Evolutionary conservation across 2,329 filamentous ascomycete genomes (phyloP).

Genomic region (Aspergillus pseudoviridinutans): DNA sequence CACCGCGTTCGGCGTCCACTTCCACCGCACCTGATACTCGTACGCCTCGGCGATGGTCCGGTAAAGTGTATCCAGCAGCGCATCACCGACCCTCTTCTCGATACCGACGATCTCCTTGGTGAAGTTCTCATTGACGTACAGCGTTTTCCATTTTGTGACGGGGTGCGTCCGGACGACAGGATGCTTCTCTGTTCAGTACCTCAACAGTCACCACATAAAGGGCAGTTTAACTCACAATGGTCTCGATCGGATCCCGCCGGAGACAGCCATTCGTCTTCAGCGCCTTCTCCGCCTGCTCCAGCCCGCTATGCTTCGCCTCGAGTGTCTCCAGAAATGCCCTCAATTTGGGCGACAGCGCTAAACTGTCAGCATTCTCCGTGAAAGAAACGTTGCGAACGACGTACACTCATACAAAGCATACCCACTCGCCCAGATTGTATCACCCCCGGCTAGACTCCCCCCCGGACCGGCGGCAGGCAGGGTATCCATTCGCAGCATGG

Average conservation of each 20-base stretch:
- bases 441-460: conserved; percentile 21
- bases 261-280: conserved; percentile 17
- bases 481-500: conserved; percentile 23
- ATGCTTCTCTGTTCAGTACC: conserved; percentile 13
- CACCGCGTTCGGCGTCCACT: conserved; percentile 8
- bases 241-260: conserved; percentile 28
- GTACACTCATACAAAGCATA: conserved; percentile 28
- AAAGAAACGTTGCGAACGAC: conserved; percentile 2
- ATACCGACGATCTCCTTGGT: conserved; percentile 17
- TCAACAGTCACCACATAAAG: no score
- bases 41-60: background rate
- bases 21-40: conserved; percentile 9
- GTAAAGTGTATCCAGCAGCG: conserved; percentile 3
- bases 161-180: conserved; percentile 33
- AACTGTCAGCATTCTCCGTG: no score
- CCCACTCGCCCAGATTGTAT: conserved; percentile 27
- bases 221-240: background rate
- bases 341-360: no score
- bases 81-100: conserved; percentile 7
- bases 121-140: conserved; percentile 33
- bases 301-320: conserved; percentile 24
- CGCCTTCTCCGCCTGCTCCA: conserved; percentile 22
- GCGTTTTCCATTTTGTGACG: conserved; percentile 28
- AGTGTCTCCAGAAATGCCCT: conserved; percentile 26
- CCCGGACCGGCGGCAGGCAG: conserved; percentile 9